Evolutionary conservation across 2,329 filamentous ascomycete genomes (phyloP), one percentile per base, ranked within the genome.

Genomic region (Fusarium equiseti): DNA sequence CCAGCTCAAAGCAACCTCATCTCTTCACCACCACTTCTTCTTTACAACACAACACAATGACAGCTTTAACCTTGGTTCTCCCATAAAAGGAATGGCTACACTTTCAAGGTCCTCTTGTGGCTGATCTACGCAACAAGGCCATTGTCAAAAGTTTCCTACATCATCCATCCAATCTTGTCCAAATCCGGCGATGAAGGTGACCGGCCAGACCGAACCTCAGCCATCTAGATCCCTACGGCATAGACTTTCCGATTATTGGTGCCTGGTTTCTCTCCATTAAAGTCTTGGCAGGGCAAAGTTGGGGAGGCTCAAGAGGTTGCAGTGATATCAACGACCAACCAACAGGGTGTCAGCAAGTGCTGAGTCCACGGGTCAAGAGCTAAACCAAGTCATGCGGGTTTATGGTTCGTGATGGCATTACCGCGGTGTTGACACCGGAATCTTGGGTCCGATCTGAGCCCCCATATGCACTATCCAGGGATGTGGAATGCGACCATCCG

Each of bases 401-500:
- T n/a, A 29, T 43, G 44, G 27, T 42, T 27, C 44, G 22, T 38
- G 31, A 61, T 65, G 42, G 13, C 20, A 45, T 56, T 71, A 49
- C 18, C 31, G 8, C 26, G 20, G 29, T 45, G 11, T 46, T 68
- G 31, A 9, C 42, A 45, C 44, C 60, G 18, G 26, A 59, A 22
- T 11, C 50, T 64, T 26, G 50, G 43, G 27, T 53, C 53, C 27
- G 56, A 50, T 26, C 50, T 45, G 43, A 54, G 53, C 31, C 35
- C 10, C 35, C 26, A 29, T 42, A 42, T 42, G n/a, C 32, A 26
- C 44, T 26, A 44, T 42, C n/a, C 11, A 42, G 53, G 24, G 46
- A 72, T 72, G 63, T 70, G 60, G 60, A 72, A 70, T 70, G 42
- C 50, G 43, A 26, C 15, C 40, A 38, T 66, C 50, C 24, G 29